Evolutionary conservation across 2,329 filamentous ascomycete genomes (phyloP), one percentile per base, ranked within the genome.

Genomic region (Mariannaea elegans): DNA sequence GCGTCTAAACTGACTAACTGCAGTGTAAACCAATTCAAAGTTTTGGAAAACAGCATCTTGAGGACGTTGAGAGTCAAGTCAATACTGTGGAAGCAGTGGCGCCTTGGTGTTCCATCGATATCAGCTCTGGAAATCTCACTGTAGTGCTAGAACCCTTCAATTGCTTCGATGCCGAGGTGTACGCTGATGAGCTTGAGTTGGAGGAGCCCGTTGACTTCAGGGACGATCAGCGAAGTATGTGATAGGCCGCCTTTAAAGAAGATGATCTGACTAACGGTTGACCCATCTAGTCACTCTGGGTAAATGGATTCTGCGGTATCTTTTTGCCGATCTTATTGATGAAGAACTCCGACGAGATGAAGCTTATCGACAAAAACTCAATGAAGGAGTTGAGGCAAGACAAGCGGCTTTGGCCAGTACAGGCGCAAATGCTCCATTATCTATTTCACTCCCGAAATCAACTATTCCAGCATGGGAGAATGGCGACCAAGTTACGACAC

Each of bases 121-220:
- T 94, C 18, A 90, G 94, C 68, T 98, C 94, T 4, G 95, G 95
- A 32, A 93, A 92, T 63, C 81, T 99, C 55, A 94, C 93, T 2
- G 94, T 97, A 3, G 90, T 96, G 16, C 77, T 99, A 16, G 95
- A 99, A 72, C 92, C 94, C 38, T 96, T 95, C 71, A 96, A 96
- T 68, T 97, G 94, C 74, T 99, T 99, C 69, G 95, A 99, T 76
- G 95, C 94, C 14, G 95, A 99, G 72, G 91, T 97, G 76, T 99
- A 99, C 74, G 94, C 93, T 1, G 95, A 99, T 73, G 94, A 98
- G 76, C 80, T 96, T 32, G 82, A 88, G 38, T 68, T 94, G 54
- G 85, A 90, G 10, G 89, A 93, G 63, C 81, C 86, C n/a, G 81
- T 91, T 16, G 90, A 94, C 12, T 97, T 97, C 72, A 84, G 90